These are phyloP conservation scores for Bacidia gigantensis DNA, from an alignment of 495 filamentous ascomycete genomes.

Conservation along the genomic window DNA sequence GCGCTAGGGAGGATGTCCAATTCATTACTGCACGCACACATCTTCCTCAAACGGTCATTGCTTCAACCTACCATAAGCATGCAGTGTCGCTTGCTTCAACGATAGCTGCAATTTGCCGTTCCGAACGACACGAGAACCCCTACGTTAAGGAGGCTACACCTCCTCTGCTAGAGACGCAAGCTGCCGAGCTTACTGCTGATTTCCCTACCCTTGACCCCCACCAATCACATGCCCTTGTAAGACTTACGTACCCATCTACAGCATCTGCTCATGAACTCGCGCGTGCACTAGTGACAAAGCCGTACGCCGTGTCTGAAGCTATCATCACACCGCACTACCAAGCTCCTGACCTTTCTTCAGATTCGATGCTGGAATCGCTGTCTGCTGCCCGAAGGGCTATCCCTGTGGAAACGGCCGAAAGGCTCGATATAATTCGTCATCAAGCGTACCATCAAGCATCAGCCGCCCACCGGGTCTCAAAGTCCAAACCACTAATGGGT, in stretches of 20 bases:
- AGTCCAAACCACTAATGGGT: conserved; percentile 51
- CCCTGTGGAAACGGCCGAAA: conserved; percentile 1
- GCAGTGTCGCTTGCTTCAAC: conserved; percentile 43
- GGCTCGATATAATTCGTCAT: conserved; percentile 28
- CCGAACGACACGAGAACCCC: conserved; percentile 5
- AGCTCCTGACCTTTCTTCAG: conserved; percentile 12
- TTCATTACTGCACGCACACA: conserved; percentile 40
- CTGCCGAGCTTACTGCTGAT: conserved; percentile 38
- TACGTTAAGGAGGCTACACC: conserved; percentile 5
- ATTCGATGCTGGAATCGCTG: not conserved
- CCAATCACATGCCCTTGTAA: conserved; percentile 36
- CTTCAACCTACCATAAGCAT: conserved; percentile 48
- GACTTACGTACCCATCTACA: conserved; percentile 40
- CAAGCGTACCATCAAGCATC: conserved; percentile 46
- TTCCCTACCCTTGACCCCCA: conserved; percentile 35
- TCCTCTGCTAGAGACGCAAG: conserved; percentile 28
- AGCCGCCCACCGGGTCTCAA: conserved; percentile 45
- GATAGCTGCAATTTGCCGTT: conserved; percentile 32
- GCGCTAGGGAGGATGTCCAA: conserved; percentile 40
- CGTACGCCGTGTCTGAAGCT: conserved; percentile 25
- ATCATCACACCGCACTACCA: conserved; percentile 26
- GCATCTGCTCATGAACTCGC: conserved; percentile 47
- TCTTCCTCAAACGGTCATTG: conserved; percentile 35
- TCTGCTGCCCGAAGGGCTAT: not conserved
- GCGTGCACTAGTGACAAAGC: conserved; percentile 27